phyloP scores from a whole-genome alignment of 805 yeast species.

The Candida succiphila region DNA sequence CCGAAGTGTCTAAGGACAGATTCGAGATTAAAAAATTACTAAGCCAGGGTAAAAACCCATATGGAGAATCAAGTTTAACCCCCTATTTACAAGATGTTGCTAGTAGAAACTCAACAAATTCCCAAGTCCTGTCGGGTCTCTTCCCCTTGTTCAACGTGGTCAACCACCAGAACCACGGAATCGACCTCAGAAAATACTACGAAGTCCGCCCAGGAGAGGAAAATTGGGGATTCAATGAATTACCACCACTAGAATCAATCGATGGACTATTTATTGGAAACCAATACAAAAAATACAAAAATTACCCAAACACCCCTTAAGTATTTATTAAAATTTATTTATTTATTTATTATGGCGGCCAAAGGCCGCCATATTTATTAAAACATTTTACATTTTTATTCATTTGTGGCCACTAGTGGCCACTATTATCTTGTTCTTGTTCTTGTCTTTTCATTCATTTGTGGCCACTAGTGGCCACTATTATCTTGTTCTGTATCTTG shows the following conservation, averaged over 20 bases:
- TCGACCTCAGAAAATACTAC: constrained; percentile 51
- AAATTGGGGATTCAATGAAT: constrained; percentile 36
- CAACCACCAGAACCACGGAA: constrained; percentile 75
- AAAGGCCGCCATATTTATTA: no score
- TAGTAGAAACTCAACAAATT: constrained; percentile 67
- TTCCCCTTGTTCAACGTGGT: constrained; percentile 81
- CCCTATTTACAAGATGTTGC: constrained; percentile 68
- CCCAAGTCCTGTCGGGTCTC: constrained; percentile 47
- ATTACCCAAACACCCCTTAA: constrained; percentile 6
- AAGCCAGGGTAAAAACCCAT: constrained; percentile 56
- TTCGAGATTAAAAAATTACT: constrained; percentile 60
- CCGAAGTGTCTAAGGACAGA: constrained; percentile 67
- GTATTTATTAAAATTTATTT: no score
- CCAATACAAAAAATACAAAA: constrained; percentile 7
- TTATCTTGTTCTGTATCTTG: no score
- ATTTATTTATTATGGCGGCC: no score
- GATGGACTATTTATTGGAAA: constrained; percentile 17
- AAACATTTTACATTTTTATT: no score
- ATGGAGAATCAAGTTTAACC: constrained; percentile 53
- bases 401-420: no score
- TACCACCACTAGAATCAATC: constrained; percentile 42
- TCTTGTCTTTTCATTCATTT: no score
- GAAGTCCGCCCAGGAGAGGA: constrained; percentile 51
- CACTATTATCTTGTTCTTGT: no score
- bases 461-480: no score